Evolutionary conservation across 192 early-diverging fungal species (phyloP).

Genomic region (Coemansia sp.): DNA sequence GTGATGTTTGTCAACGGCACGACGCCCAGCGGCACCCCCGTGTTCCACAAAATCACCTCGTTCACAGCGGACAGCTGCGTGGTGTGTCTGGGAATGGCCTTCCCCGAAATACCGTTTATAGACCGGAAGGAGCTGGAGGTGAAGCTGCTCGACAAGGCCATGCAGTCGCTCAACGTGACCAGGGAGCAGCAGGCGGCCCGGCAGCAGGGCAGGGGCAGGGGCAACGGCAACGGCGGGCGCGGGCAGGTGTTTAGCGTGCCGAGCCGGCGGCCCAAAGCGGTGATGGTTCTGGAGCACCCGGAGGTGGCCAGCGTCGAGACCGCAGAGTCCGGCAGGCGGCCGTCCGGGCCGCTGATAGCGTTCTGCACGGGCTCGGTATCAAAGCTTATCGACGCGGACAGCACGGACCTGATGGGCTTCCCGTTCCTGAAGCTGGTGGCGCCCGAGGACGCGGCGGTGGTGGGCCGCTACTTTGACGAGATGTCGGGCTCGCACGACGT

Average conservation of each 20-base stretch:
- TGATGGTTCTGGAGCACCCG: constrained; percentile 39
- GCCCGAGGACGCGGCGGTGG: constrained; percentile 29
- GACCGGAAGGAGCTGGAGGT: constrained; percentile 37
- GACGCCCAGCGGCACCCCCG: constrained; percentile 15
- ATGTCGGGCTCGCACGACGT: constrained; percentile 30
- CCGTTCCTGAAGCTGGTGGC: constrained; percentile 46
- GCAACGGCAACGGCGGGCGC: constrained; percentile 7
- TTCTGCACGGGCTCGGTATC: constrained; percentile 39
- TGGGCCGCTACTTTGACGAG: constrained; percentile 30
- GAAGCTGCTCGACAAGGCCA: constrained; percentile 43
- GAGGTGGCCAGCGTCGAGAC: constrained; percentile 6
- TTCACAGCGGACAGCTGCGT: constrained; percentile 46
- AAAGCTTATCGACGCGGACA: constrained; percentile 31
- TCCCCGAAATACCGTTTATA: constrained; percentile 31
- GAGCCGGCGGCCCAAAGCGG: constrained; percentile 30
- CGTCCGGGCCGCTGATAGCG: constrained; percentile 32
- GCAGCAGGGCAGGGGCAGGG: constrained; percentile 1
- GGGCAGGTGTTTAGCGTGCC: constrained; percentile 30
- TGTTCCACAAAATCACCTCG: constrained; percentile 29
- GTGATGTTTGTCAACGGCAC: constrained; percentile 45
- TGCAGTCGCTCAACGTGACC: constrained; percentile 33
- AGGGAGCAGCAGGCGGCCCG: not conserved
- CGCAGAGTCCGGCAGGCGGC: constrained; percentile 12
- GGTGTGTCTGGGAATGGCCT: constrained; percentile 25
- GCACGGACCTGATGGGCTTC: constrained; percentile 24